Percentiles rank a stretch among this genome's conserved stretches.
phyloP scores from a whole-genome alignment of 2,329 filamentous ascomycete species.

The Xylariales sp. region DNA sequence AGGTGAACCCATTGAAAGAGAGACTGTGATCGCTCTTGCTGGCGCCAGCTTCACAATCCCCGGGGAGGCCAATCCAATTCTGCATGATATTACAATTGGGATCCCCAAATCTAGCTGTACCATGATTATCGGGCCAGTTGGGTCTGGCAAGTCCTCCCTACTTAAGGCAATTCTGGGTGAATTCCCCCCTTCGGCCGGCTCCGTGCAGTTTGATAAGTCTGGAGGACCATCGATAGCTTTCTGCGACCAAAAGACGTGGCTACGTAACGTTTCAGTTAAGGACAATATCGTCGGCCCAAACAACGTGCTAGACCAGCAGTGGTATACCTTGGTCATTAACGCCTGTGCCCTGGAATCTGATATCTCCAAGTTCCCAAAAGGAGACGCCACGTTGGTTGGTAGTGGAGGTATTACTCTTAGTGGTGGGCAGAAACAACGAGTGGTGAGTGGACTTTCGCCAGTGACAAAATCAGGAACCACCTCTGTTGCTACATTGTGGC shows the following conservation, averaged over 20 bases:
- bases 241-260: conserved; percentile 31
- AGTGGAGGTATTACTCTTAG: conserved; percentile 20
- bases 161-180: conserved; percentile 12
- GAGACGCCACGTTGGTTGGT: conserved; percentile 17
- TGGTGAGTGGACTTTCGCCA: too few species aligned
- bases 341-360: conserved; percentile 19
- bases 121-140: conserved; percentile 1
- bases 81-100: neutral
- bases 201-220: conserved; percentile 4
- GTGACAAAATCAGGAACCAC: too few species aligned
- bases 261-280: conserved; percentile 27
- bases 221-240: conserved; percentile 36
- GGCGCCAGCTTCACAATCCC: neutral
- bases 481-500: neutral
- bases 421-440: conserved; percentile 23
- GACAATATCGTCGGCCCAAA: conserved; percentile 22
- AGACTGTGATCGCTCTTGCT: neutral
- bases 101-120: neutral
- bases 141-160: conserved; percentile 2
- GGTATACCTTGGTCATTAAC: conserved; percentile 24
- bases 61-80: neutral
- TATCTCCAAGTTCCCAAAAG: conserved; percentile 12
- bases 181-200: conserved; percentile 8
- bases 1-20: neutral
- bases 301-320: too few species aligned